Base-by-base conservation (phyloP, 352 stramenopile genomes). In the Phytophthora sp. region DNA sequence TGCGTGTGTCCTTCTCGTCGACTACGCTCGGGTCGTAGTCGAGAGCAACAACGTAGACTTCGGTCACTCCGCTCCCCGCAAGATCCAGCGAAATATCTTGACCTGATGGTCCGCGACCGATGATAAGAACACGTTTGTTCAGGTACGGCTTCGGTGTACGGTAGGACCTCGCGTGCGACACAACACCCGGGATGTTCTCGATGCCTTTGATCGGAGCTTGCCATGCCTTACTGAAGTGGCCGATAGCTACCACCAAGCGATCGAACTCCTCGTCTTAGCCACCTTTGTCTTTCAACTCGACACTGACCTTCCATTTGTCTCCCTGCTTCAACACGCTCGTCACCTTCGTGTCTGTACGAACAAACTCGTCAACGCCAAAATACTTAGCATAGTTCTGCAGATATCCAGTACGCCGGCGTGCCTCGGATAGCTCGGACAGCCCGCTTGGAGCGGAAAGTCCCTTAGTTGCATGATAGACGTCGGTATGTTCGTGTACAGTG, bases 51-150 rank as follows among this genome's bases (percentile, higher is more conserved):
- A 92, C 78, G 23, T 79, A 66, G 21, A 92, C 84, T 24, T 70
- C n/a, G n/a, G n/a, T 70, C 3, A 73, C 72, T 1, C 68, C 71
- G 15, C 55, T 64, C 5, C 45, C 50, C 4, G 62, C 75, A 5
- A 92, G 74, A 56, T 92, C 81, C 6, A 90, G 66, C 20, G 81
- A 92, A 44, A 92, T 92, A 33, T 92, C 84, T 27, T 86, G 73
- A 0, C 81, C 84, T 0, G 84, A 92, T 12, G 79, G 84, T n/a
- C 84, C 84, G 24, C 59, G 74, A 0, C 84, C 84, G n/a, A 92
- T 76, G 15, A 92, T 21, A 23, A 92, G 68, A n/a, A 92, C 75
- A 23, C 69, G 51, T 68, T 86, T 86, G 52, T 46, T 55, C 30
- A 73, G 31, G 59, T 74, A 86, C 2, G 63, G 47, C 35, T 71